Evolutionary conservation across 1,139 yeast genomes (phyloP).

Genomic region (Schwanniomyces etchellsii): DNA sequence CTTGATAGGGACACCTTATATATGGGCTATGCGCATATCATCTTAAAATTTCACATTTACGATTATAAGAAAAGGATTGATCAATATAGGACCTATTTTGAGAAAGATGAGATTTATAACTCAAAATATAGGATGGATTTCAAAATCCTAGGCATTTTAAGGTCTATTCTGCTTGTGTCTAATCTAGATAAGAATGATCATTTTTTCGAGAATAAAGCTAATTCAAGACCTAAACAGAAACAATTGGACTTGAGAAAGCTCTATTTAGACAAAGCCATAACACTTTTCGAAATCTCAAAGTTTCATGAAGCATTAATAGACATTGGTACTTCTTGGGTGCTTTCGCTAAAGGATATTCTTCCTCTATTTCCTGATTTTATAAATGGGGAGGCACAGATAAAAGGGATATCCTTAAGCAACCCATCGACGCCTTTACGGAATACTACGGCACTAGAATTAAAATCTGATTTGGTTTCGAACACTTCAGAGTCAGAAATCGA

Average conservation of each 20-base stretch:
- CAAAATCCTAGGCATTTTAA: constrained; percentile 31
- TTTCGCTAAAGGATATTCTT: constrained; percentile 30
- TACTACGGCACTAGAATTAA: constrained; percentile 3
- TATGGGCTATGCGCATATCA: constrained; percentile 20
- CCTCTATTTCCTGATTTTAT: constrained; percentile 36
- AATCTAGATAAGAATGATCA: constrained; percentile 18
- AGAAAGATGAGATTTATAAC: constrained; percentile 20
- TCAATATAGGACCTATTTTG: constrained; percentile 27
- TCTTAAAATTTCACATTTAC: constrained; percentile 26
- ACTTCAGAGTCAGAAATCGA: constrained; percentile 11
- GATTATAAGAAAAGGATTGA: constrained; percentile 37
- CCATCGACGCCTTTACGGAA: constrained; percentile 11
- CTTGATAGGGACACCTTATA: constrained; percentile 15
- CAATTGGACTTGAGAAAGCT: constrained; percentile 28
- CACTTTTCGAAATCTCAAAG: constrained; percentile 31
- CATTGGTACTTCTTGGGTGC: constrained; percentile 39
- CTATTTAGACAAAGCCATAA: constrained; percentile 24
- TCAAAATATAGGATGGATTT: constrained; percentile 6
- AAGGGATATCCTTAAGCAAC: not conserved
- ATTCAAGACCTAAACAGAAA: constrained; percentile 21
- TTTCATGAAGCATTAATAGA: constrained; percentile 39
- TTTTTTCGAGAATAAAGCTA: constrained; percentile 17
- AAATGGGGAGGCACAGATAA: constrained; percentile 17
- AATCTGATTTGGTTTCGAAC: constrained; percentile 18
- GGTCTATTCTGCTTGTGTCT: constrained; percentile 28